Evolutionary conservation across 2,329 filamentous ascomycete genomes (phyloP).

Genomic region (Aschersonia sp.): DNA sequence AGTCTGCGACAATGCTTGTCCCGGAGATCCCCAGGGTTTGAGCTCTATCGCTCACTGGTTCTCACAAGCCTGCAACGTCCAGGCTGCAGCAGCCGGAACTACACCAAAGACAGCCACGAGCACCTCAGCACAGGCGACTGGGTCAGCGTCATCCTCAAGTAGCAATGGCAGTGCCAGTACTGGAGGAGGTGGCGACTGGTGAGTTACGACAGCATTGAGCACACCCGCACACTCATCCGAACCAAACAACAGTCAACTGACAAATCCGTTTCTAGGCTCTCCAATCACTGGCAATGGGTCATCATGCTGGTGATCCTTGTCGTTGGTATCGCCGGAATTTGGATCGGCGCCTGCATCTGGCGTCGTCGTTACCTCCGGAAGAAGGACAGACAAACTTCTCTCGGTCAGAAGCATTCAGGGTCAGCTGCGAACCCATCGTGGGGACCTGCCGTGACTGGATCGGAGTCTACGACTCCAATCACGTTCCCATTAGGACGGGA

Average conservation of each 20-base stretch:
- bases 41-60: slow-evolving; percentile 57
- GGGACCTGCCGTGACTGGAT: slow-evolving; percentile 15
- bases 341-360: slow-evolving; percentile 54
- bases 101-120: slow-evolving; percentile 6
- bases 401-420: slow-evolving; percentile 22
- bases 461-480: slow-evolving; percentile 10
- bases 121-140: slow-evolving; percentile 3
- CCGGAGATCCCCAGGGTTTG: slow-evolving; percentile 29
- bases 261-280: slow-evolving; percentile 34
- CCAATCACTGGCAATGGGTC: slow-evolving; percentile 64
- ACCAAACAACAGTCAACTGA: neutral
- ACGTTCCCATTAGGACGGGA: slow-evolving; percentile 3
- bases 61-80: slow-evolving; percentile 44
- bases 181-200: slow-evolving; percentile 31
- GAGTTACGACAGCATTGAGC: slow-evolving; percentile 9
- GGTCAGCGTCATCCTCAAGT: neutral
- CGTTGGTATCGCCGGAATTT: slow-evolving; percentile 52
- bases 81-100: slow-evolving; percentile 6
- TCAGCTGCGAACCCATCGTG: slow-evolving; percentile 20
- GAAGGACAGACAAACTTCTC: slow-evolving; percentile 37
- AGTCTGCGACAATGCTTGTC: slow-evolving; percentile 49
- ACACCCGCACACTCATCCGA: neutral
- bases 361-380: slow-evolving; percentile 61
- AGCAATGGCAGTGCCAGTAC: slow-evolving; percentile 3
- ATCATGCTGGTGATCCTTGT: slow-evolving; percentile 66